Conservation (phyloP, 257 asterid genomes). For the Solanum medicagineum region DNA sequence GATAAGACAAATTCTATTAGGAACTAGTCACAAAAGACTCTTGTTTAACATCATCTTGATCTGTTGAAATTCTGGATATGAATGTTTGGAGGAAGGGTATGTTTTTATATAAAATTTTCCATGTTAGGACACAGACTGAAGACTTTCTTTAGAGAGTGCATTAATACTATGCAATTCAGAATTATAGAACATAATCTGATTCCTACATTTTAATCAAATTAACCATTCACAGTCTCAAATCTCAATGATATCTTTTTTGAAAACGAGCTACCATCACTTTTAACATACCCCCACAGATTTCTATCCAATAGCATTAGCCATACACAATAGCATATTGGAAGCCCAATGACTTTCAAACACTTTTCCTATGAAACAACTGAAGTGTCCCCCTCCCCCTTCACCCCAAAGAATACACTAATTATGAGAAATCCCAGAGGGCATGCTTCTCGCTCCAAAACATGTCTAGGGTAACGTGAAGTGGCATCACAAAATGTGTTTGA, state of each 20-base stretch:
- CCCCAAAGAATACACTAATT: background rate
- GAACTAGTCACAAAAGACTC: background rate
- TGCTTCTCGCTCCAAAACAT: background rate
- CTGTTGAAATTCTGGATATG: background rate
- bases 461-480: background rate
- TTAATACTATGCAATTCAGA: background rate
- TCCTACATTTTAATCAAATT: background rate
- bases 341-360: background rate
- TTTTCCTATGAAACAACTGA: background rate
- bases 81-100: background rate
- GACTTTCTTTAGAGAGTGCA: background rate
- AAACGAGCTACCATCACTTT: background rate
- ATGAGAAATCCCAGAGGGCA: background rate
- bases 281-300: background rate
- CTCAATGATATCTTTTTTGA: background rate
- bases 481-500: background rate
- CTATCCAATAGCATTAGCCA: background rate
- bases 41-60: background rate
- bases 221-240: background rate
- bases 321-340: background rate
- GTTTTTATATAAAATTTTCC: background rate
- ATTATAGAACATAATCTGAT: background rate
- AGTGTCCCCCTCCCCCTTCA: background rate
- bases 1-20: background rate
- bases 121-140: background rate